Base-by-base conservation (phyloP, 179 eudicot genomes). In the Silene noctiflora region DNA sequence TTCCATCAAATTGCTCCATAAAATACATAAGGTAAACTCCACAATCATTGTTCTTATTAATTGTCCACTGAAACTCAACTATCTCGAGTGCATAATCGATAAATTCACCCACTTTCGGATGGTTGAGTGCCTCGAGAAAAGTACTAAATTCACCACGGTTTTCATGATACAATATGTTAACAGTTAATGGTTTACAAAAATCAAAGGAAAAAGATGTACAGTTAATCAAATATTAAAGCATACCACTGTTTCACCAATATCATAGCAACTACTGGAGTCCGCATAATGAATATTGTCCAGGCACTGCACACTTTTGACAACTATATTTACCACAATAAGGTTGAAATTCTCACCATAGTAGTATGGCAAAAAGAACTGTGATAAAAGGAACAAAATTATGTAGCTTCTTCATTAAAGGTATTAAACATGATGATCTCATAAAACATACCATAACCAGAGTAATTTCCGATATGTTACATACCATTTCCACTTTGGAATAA, bases 331-430 rank as follows among this genome's bases (percentile, higher is more conserved):
- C 17, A 64, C 19, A 3, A 64, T 29, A 25, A 64, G 7, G 39
- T n/a, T 12, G 16, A 64, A 64, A 25, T 25, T 39, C 2, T 25
- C 39, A 64, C 10, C 35, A 12, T 24, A 6, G 27, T 24, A 64
- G 39, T 8, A 64, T 14, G 67, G 67, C 35, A 64, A 31, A 64
- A 64, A 64, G 35, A 64, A 64, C 67, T 64, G 39, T 3, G 35
- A 33, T 4, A 33, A 33, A 33, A 3, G 0, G 35, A 33, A 33
- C 35, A 2, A 33, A 33, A 33, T 33, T 33, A 33, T 4, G 35
- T 33, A 33, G 5, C 6, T 33, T 33, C 35, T 0, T 25, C 27
- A 25, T 25, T 25, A 25, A 25, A 25, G 27, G 27, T 25, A 25
- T 25, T 25, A 25, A 0, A 25, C 27, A 25, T 25, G 1, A 0